These are phyloP conservation scores for Oidiodendron maius DNA, from an alignment of 495 filamentous ascomycete genomes.

Conservation along the genomic window DNA sequence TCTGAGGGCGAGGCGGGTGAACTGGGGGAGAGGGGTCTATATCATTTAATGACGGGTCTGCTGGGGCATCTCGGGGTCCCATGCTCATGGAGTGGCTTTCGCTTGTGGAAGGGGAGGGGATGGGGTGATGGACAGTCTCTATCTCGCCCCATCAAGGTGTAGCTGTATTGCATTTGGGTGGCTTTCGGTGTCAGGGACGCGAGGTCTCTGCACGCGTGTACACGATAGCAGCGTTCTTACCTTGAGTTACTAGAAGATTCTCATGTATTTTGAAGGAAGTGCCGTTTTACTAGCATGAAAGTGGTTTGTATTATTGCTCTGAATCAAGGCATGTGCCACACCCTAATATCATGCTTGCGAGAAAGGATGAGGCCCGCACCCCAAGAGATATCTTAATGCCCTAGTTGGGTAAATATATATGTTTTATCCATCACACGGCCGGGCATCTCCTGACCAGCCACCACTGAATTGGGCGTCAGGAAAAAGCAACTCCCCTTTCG, in stretches of 20 bases:
- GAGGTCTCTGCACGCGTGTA: conserved; percentile 14
- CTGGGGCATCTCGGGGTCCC: conserved; percentile 1
- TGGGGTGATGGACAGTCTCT: conserved; percentile 3
- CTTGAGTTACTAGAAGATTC: conserved; percentile 19
- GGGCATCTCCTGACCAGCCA: too few species aligned
- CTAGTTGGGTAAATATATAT: too few species aligned
- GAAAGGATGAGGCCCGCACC: too few species aligned
- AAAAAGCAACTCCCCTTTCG: too few species aligned
- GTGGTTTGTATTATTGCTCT: too few species aligned
- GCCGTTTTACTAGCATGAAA: too few species aligned
- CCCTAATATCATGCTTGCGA: too few species aligned
- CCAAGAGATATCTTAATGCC: too few species aligned
- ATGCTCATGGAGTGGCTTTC: conserved; percentile 9
- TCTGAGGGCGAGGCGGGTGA: conserved; percentile 32
- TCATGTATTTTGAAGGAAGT: conserved; percentile 25
- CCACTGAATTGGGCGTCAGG: too few species aligned
- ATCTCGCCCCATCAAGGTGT: conserved; percentile 19
- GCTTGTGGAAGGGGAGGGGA: conserved; percentile 14
- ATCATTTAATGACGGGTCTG: conserved; percentile 21
- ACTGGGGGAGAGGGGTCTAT: conserved; percentile 10
- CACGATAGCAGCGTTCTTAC: conserved; percentile 21
- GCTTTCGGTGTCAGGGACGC: conserved; percentile 1
- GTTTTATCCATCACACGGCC: too few species aligned
- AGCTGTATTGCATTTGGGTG: conserved; percentile 20
- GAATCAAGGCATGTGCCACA: too few species aligned